phyloP scores from a whole-genome alignment of 495 filamentous ascomycete species.

The Hapsidospora chrysogenum region DNA sequence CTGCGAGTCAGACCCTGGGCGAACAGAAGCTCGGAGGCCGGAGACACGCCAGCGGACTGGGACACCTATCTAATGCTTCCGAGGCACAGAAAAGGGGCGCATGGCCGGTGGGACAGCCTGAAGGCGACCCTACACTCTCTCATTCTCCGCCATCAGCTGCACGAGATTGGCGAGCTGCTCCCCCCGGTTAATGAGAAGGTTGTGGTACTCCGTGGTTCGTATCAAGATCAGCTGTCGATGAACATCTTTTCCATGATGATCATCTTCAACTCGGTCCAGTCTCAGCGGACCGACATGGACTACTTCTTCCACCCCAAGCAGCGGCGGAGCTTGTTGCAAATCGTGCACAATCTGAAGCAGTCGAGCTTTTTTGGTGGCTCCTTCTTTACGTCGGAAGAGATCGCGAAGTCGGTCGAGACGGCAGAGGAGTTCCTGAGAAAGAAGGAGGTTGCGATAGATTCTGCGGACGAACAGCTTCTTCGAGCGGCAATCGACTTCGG shows the following conservation, averaged over 20 bases:
- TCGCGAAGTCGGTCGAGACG: slow-evolving; percentile 42
- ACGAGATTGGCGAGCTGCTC: slow-evolving; percentile 46
- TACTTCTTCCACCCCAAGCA: slow-evolving; percentile 77
- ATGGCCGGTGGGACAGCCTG: slow-evolving; percentile 44
- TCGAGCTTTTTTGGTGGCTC: slow-evolving; percentile 79
- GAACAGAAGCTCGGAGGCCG: slow-evolving; percentile 14
- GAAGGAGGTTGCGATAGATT: slow-evolving; percentile 30
- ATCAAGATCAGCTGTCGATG: slow-evolving; percentile 66
- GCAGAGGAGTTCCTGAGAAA: slow-evolving; percentile 45
- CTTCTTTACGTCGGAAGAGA: slow-evolving; percentile 47
- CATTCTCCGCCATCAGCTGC: slow-evolving; percentile 62
- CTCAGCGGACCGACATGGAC: slow-evolving; percentile 63
- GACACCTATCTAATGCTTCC: slow-evolving; percentile 55
- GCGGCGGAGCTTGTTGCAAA: slow-evolving; percentile 38
- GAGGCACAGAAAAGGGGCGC: slow-evolving; percentile 29
- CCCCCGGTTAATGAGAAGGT: slow-evolving; percentile 56
- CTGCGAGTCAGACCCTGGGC: slow-evolving; percentile 66
- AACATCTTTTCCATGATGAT: slow-evolving; percentile 75
- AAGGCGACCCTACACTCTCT: slow-evolving; percentile 53
- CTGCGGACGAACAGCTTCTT: slow-evolving; percentile 43
- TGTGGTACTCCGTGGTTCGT: slow-evolving; percentile 61
- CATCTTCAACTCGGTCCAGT: slow-evolving; percentile 78
- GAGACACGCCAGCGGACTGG: slow-evolving; percentile 42
- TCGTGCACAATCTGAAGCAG: slow-evolving; percentile 67
- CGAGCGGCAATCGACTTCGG: slow-evolving; percentile 45